Evolutionary conservation across 495 filamentous ascomycete species (phyloP), one percentile per base, ranked within the genome.

Genomic region (Xylaria bambusicola): DNA sequence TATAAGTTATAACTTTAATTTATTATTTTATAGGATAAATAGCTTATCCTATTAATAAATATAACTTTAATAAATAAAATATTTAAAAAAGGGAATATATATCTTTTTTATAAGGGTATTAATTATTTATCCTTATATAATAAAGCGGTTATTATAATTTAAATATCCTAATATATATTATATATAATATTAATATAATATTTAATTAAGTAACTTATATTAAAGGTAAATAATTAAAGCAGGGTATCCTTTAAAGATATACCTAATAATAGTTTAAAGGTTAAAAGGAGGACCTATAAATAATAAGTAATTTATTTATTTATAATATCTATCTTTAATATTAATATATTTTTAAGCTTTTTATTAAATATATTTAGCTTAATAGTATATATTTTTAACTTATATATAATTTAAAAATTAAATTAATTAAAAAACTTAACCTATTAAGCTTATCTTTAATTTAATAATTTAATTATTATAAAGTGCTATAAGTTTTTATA

Each of bases 311-410:
- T 44, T 20, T 15, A 4, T 15, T 44, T 15, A 15, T 44, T 15
- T 15, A 15, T 44, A 20, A 15, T 44, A 15, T 44, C 40, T 3
- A 40, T 62, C 91, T 69, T 80, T 79, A 0, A 90, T 93, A 70
- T 76, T 91, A 44, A 83, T 91, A 60, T 93, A 93, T 75, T 86
- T 92, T 52, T 87, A 88, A 56, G 88, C 93, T 33, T 33, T 33
- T 18, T 47, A 13, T 12, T 47, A 4, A 51, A n/a, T 51, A 27
- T 27, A 27, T 51, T n/a, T 18, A 6, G 48, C 7, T 20, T 21
- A 0, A 23, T 20, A 6, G 48, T 27, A 7, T 51, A 1, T 35
- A n/a, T 35, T 35, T n/a, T n/a, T 18, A n/a, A n/a, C 13, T n/a
- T 31, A 17, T 52, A 40, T 1, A 40, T 13, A 10, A 52, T 52